A percentile compares a stretch with the other conserved stretches of the same genome.
These are phyloP conservation scores for Ogataea nonfermentans DNA, from an alignment of 805 yeast genomes.

Conservation along the genomic window DNA sequence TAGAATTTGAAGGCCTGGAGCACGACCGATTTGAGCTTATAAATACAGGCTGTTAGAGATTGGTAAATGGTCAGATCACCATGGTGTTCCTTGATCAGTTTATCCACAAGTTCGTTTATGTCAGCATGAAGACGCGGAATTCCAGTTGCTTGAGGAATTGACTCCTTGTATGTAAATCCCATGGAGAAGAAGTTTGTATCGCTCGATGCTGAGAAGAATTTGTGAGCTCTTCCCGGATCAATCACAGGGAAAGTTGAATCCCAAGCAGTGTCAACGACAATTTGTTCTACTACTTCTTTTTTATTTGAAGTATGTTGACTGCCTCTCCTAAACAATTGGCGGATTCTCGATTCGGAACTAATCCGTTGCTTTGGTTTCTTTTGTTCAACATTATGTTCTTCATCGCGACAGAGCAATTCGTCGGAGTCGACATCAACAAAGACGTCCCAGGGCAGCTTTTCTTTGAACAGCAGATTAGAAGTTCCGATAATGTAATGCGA, in stretches of 20 bases:
- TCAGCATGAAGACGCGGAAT: slow-evolving; percentile 25
- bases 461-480: slow-evolving; percentile 61
- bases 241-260: slow-evolving; percentile 18
- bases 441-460: slow-evolving; percentile 55
- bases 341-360: slow-evolving; percentile 21
- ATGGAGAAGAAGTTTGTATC: slow-evolving; percentile 26
- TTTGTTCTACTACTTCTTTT: slow-evolving; percentile 3
- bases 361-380: slow-evolving; percentile 15
- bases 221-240: slow-evolving; percentile 9
- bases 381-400: slow-evolving; percentile 8
- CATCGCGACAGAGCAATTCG: slow-evolving; percentile 29
- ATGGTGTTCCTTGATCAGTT: slow-evolving; percentile 26
- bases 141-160: slow-evolving; percentile 2
- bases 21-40: slow-evolving; percentile 21
- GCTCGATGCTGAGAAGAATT: slow-evolving; percentile 12
- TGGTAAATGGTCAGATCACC: slow-evolving; percentile 31
- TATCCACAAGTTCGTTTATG: slow-evolving; percentile 18
- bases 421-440: slow-evolving; percentile 58
- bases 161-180: slow-evolving; percentile 21
- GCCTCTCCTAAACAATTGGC: slow-evolving; percentile 21
- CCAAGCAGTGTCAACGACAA: slow-evolving; percentile 9
- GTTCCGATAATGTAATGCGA: slow-evolving; percentile 59
- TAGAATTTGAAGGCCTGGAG: slow-evolving; percentile 27
- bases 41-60: slow-evolving; percentile 23
- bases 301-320: slow-evolving; percentile 6